Evolutionary conservation across 805 yeast species (phyloP).

Genomic region (Sporopachydermia quercuum): DNA sequence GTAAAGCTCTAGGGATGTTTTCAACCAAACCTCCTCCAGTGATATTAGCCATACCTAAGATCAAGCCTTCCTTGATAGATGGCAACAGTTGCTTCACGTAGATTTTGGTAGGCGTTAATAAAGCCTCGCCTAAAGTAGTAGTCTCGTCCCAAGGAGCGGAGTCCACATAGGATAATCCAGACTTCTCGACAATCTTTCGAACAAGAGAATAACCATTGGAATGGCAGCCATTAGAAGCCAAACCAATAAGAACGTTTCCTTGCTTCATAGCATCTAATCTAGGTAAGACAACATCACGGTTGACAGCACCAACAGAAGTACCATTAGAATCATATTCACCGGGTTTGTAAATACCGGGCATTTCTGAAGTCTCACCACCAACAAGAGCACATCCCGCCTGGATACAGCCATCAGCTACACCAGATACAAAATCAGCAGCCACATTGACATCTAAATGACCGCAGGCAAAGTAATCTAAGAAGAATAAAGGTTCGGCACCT

Average conservation of each 20-base stretch:
- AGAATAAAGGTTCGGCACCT: constrained; percentile 96
- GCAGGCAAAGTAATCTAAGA: constrained; percentile 92
- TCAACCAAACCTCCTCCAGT: constrained; percentile 98
- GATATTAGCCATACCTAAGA: constrained; percentile 88
- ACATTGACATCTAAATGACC: constrained; percentile 75
- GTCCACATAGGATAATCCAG: constrained; percentile 55
- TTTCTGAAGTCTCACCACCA: constrained; percentile 98
- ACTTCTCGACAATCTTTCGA: constrained; percentile 75
- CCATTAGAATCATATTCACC: constrained; percentile 98
- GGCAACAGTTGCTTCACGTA: constrained; percentile 85
- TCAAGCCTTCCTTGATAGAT: constrained; percentile 46
- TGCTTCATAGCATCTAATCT: constrained; percentile 44
- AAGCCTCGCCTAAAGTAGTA: constrained; percentile 68
- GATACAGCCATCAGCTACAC: constrained; percentile 94
- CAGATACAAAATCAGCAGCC: constrained; percentile 80
- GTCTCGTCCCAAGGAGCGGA: constrained; percentile 72
- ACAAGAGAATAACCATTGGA: constrained; percentile 94
- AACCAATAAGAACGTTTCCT: constrained; percentile 77
- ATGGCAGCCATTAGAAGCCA: constrained; percentile 86
- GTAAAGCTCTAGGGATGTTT: constrained; percentile 90
- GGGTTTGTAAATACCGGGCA: constrained; percentile 96
- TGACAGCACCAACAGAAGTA: constrained; percentile 95
- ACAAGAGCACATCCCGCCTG: constrained; percentile 94
- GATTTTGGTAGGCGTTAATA: constrained; percentile 81
- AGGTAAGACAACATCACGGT: constrained; percentile 63